Evolutionary conservation across 441 rosid genomes (phyloP).

Genomic region (Arabidopsis lyrata): DNA sequence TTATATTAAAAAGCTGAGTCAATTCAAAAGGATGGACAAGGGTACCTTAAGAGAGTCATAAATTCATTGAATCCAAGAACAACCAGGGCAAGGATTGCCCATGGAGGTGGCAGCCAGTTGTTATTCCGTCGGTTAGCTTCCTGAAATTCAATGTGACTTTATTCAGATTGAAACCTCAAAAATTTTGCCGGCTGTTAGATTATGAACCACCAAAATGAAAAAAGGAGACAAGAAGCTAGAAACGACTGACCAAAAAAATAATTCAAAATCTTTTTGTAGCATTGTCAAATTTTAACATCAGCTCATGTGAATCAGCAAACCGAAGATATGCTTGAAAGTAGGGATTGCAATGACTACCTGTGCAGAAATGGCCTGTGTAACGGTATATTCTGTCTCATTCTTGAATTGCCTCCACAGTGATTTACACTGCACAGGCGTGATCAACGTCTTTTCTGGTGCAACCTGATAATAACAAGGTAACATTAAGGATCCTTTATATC

Average conservation of each 20-base stretch:
- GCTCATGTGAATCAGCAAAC: constrained; percentile 23
- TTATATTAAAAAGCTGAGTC: constrained; percentile 16
- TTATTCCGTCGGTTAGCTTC: constrained; percentile 92
- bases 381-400: constrained; percentile 89
- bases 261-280: background rate
- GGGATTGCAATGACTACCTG: constrained; percentile 56
- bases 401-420: constrained; percentile 97
- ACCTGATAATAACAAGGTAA: constrained; percentile 56
- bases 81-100: constrained; percentile 91
- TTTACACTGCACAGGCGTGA: constrained; percentile 98
- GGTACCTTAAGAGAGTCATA: constrained; percentile 93
- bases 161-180: constrained; percentile 21
- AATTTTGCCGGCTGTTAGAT: constrained; percentile 1
- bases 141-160: constrained; percentile 52
- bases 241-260: background rate
- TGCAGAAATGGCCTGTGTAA: constrained; percentile 96
- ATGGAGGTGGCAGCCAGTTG: constrained; percentile 99
- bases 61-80: constrained; percentile 96
- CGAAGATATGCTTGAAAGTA: background rate
- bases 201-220: constrained; percentile 5
- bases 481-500: background rate
- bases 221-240: constrained; percentile 12
- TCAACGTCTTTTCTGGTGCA: constrained; percentile 77
- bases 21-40: constrained; percentile 17
- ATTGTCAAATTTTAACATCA: background rate